Evolutionary conservation across 2,329 filamentous ascomycete genomes (phyloP).

Genomic region (Aspergillus awamori): DNA sequence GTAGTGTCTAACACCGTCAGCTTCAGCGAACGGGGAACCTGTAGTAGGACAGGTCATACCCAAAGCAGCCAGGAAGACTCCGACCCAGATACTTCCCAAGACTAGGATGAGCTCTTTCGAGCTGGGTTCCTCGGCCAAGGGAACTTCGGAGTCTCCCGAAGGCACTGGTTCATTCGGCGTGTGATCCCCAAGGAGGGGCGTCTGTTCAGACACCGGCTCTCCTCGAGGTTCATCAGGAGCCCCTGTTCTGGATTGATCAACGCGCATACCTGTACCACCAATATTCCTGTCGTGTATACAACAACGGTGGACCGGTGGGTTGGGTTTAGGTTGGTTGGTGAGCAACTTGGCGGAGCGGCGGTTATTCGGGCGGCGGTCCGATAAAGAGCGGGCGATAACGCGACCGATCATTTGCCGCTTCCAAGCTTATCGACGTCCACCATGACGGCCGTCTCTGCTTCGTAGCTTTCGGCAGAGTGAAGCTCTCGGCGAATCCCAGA

Average conservation of each 20-base stretch:
- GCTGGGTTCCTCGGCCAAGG: conserved; percentile 49
- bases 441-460: too few species aligned
- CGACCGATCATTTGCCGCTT: background rate
- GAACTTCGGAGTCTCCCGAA: conserved; percentile 19
- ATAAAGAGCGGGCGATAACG: background rate
- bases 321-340: background rate
- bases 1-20: conserved; percentile 62
- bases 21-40: background rate
- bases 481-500: background rate
- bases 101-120: conserved; percentile 53
- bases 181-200: conserved; percentile 33
- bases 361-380: conserved; percentile 9
- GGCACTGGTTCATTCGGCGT: conserved; percentile 15
- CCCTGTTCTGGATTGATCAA: conserved; percentile 9
- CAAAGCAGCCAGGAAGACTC: conserved; percentile 60
- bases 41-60: conserved; percentile 36
- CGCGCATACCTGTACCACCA: conserved; percentile 15
- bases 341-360: background rate
- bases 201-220: conserved; percentile 33
- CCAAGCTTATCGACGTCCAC: too few species aligned
- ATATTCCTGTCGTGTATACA: background rate
- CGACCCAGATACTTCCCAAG: conserved; percentile 55
- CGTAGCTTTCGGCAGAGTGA: too few species aligned
- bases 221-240: conserved; percentile 6
- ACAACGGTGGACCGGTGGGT: too few species aligned